Conservation (phyloP, 768 basidiomycete genomes). For the Sporobolomyces pararoseus region DNA sequence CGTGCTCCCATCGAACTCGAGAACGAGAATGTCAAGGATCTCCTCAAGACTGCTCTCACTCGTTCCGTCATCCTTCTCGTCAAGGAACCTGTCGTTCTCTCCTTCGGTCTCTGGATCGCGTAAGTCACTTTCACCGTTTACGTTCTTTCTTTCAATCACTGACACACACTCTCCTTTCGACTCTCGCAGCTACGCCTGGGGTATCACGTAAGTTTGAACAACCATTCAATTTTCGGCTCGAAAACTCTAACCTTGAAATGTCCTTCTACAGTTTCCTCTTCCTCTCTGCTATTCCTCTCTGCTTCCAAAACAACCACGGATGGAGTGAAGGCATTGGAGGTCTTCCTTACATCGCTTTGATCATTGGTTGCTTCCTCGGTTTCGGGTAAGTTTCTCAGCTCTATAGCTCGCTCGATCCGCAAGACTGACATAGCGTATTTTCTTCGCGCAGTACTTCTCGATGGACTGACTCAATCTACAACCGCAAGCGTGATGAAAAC, state of each 20-base stretch:
- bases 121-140: neutral
- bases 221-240: too few relatives aligned
- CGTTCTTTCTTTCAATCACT: neutral
- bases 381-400: conserved; percentile 26
- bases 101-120: conserved; percentile 35
- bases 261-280: conserved; percentile 29
- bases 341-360: conserved; percentile 38
- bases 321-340: conserved; percentile 41
- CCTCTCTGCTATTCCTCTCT: conserved; percentile 42
- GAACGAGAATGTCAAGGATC: conserved; percentile 38
- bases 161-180: too few relatives aligned
- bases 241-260: neutral
- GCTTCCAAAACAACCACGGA: conserved; percentile 41
- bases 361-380: conserved; percentile 43
- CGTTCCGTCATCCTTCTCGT: conserved; percentile 39
- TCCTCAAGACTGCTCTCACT: conserved; percentile 38
- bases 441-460: conserved; percentile 11
- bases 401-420: neutral
- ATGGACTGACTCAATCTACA: conserved; percentile 41
- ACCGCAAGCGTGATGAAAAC: conserved; percentile 38
- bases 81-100: conserved; percentile 37
- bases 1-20: conserved; percentile 42
- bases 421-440: too few relatives aligned
- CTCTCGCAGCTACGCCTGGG: conserved; percentile 39
- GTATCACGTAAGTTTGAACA: conserved; percentile 28